phyloP scores from a whole-genome alignment of 148 eudicot species.

The Rhododendron williamsianum region DNA sequence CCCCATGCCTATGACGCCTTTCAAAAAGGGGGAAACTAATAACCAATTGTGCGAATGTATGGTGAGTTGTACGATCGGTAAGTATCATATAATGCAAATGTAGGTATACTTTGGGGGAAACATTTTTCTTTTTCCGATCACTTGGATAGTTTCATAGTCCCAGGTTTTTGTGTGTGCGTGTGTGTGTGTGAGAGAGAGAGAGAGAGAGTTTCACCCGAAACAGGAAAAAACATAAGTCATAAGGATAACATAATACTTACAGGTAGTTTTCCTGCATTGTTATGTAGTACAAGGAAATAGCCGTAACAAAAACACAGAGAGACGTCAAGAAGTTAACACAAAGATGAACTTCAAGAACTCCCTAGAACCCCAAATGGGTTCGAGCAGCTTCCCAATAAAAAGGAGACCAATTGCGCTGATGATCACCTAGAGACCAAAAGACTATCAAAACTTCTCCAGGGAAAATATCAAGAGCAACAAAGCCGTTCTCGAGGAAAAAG shows the following conservation, averaged over 20 bases:
- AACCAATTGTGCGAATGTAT: background rate
- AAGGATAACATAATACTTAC: slow-evolving; percentile 50
- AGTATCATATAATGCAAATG: background rate
- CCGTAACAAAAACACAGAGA: slow-evolving; percentile 74
- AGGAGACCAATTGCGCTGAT: slow-evolving; percentile 78
- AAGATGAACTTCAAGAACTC: slow-evolving; percentile 95
- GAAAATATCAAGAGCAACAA: slow-evolving; percentile 1
- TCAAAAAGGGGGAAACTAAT: too few relatives aligned
- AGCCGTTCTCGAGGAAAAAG: background rate
- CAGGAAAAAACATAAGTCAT: background rate
- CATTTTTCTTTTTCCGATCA: background rate
- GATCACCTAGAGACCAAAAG: slow-evolving; percentile 42
- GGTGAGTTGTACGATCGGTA: background rate
- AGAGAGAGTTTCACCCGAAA: background rate
- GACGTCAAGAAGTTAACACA: slow-evolving; percentile 87
- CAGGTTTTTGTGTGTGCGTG: background rate
- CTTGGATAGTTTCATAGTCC: background rate
- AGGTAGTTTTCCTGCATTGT: slow-evolving; percentile 76
- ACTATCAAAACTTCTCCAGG: background rate
- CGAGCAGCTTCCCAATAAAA: slow-evolving; percentile 86
- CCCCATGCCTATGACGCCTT: background rate
- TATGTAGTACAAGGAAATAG: slow-evolving; percentile 78
- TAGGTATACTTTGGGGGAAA: background rate
- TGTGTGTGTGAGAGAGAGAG: background rate
- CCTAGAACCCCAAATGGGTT: slow-evolving; percentile 96